phyloP scores from a whole-genome alignment of 116 monocot genomes.

The Phalaenopsis hybrid region DNA sequence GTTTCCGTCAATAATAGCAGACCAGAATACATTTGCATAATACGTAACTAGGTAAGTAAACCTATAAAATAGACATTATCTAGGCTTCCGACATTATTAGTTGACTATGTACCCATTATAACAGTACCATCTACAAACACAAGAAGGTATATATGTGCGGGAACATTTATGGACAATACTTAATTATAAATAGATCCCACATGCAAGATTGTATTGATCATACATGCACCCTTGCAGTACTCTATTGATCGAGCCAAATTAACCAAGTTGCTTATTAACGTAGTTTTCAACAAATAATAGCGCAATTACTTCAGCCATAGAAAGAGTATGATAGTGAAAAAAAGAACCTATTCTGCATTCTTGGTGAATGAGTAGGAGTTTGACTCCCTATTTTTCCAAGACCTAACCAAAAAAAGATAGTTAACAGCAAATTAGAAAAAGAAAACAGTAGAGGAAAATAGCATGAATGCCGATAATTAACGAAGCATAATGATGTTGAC shows the following conservation, averaged over 20 bases:
- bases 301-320: background rate
- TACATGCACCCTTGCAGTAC: background rate
- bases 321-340: constrained; percentile 4
- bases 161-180: background rate
- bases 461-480: background rate
- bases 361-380: constrained; percentile 59
- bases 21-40: no score
- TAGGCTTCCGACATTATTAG: no score
- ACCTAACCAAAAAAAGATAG: constrained; percentile 29
- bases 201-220: background rate
- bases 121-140: no score
- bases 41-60: no score
- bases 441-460: background rate
- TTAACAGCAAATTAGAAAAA: background rate
- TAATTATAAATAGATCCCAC: background rate
- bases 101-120: no score
- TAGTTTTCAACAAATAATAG: background rate
- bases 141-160: background rate
- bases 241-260: background rate
- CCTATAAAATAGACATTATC: no score
- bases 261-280: background rate
- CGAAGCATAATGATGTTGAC: background rate
- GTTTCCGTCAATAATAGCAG: no score
- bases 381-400: constrained; percentile 47
- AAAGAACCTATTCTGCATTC: constrained; percentile 24